A percentile compares a stretch with the other conserved stretches of the same genome.
Evolutionary conservation across 2,329 filamentous ascomycete genomes (phyloP).

Genomic region (Clarireedia monteithiana): DNA sequence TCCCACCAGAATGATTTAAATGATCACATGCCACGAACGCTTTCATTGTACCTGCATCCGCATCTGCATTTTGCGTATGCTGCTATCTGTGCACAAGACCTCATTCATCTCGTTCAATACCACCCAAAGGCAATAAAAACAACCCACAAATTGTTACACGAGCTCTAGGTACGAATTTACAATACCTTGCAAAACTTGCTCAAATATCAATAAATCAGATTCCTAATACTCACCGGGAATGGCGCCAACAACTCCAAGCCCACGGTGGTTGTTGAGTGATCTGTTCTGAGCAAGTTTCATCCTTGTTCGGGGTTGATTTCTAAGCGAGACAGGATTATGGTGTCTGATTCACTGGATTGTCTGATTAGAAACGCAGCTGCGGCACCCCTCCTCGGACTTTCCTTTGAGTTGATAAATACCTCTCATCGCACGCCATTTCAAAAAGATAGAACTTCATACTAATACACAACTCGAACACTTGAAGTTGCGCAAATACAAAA

Average conservation of each 20-base stretch:
- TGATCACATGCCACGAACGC: background rate
- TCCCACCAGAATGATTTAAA: background rate
- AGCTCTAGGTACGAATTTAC: background rate
- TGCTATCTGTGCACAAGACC: background rate
- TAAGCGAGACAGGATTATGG: constrained; percentile 2
- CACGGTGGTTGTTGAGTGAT: background rate
- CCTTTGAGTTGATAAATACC: background rate
- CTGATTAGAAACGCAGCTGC: background rate
- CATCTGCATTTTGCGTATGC: background rate
- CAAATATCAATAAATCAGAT: background rate
- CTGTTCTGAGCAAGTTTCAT: constrained; percentile 10
- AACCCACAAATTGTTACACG: too few relatives aligned
- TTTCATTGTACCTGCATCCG: background rate
- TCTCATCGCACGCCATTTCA: background rate
- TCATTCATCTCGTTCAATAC: background rate
- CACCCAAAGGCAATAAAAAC: background rate
- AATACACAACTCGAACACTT: background rate
- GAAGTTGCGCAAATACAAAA: background rate
- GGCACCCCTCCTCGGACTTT: background rate
- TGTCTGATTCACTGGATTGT: too few relatives aligned
- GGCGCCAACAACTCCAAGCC: background rate
- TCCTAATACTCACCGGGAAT: background rate
- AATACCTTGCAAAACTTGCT: background rate
- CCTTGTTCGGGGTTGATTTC: constrained; percentile 6
- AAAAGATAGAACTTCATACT: background rate